A percentile compares a stretch with the other conserved stretches of the same genome.
Evolutionary conservation across 768 basidiomycete species (phyloP).

Genomic region (Sarcodon sp.): DNA sequence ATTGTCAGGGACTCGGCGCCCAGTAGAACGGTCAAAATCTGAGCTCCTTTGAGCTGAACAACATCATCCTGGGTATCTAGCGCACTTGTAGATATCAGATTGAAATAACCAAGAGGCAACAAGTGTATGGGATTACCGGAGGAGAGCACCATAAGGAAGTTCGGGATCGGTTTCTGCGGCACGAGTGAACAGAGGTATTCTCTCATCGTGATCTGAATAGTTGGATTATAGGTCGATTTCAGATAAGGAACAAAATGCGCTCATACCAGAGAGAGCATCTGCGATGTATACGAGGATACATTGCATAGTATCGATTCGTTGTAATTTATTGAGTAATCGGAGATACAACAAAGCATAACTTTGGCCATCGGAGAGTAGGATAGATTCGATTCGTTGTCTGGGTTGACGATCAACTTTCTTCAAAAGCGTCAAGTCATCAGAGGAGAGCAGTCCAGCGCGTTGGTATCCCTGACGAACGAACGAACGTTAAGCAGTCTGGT

Average conservation of each 20-base stretch:
- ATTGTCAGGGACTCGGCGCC: conserved; percentile 19
- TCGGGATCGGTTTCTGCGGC: conserved; percentile 58
- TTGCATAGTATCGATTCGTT: conserved; percentile 79
- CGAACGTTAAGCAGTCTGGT: background rate
- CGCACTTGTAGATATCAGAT: conserved; percentile 30
- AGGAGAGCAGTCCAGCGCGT: conserved; percentile 80
- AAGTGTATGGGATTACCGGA: conserved; percentile 27
- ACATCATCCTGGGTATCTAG: conserved; percentile 88
- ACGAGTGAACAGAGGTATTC: conserved; percentile 62
- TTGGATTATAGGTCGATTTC: background rate
- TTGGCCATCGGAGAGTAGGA: conserved; percentile 71
- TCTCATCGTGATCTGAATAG: conserved; percentile 69
- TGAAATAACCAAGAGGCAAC: conserved; percentile 1
- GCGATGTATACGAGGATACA: conserved; percentile 77
- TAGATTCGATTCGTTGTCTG: conserved; percentile 56
- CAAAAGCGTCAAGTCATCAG: conserved; percentile 76
- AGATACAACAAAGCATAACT: conserved; percentile 85
- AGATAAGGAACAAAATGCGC: background rate
- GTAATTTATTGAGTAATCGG: conserved; percentile 75
- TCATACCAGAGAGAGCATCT: conserved; percentile 71
- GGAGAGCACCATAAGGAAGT: conserved; percentile 67
- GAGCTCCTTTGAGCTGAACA: conserved; percentile 80
- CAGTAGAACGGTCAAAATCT: conserved; percentile 80
- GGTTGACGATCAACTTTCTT: conserved; percentile 85
- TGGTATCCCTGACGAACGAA: conserved; percentile 67